Base-by-base conservation (phyloP, 331 rosid species). In the Saraca asoca region DNA sequence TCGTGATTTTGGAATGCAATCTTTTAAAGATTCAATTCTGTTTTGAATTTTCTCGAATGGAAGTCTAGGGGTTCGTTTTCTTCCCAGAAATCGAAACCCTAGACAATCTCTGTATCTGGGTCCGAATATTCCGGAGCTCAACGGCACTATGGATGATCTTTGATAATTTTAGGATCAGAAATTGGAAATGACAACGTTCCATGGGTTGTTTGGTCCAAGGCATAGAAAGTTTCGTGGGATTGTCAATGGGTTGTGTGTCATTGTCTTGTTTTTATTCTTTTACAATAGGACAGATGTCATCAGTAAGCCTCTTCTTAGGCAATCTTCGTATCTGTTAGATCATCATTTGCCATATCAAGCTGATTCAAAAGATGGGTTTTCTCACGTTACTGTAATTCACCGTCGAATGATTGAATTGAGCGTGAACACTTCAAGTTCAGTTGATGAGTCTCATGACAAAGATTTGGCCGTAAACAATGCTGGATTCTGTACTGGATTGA, bases 401-500 rank as follows among this genome's bases (percentile, higher is more conserved):
- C 87, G 84, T 57, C 37, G 74, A 50, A 53, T 75, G 79, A 57
- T 39, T 75, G 81, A 79, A 67, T 71, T 48, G 5, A 50, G 62
- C 29, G 2, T 50, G 15, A 78, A 75, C 59, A 19, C 53, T 20
- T 75, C 80, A 15, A 17, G 34, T 38, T 12, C 70, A 58, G 74
- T 2, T 57, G 73, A 48, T 66, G 91, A 48, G 58, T 64, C 81
- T 5, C 81, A 45, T 65, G 68, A 42, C 5, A 51, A 61, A 24
- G 70, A 76, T 66, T 43, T 72, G 7, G 10, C 69, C 7, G 66
- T 31, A 7, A 58, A 11, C 50, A 63, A 5, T 43, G 77, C 82
- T 42, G 64, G 74, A 71, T 38, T 81, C 11, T 94, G 99, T 46
- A 0, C 35, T 18, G 95, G 96, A 13, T 80, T 94, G 72, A 50